These are phyloP conservation scores for Hyaloraphidium curvatum DNA, from an alignment of 192 early-diverging fungal genomes.

Conservation along the genomic window DNA sequence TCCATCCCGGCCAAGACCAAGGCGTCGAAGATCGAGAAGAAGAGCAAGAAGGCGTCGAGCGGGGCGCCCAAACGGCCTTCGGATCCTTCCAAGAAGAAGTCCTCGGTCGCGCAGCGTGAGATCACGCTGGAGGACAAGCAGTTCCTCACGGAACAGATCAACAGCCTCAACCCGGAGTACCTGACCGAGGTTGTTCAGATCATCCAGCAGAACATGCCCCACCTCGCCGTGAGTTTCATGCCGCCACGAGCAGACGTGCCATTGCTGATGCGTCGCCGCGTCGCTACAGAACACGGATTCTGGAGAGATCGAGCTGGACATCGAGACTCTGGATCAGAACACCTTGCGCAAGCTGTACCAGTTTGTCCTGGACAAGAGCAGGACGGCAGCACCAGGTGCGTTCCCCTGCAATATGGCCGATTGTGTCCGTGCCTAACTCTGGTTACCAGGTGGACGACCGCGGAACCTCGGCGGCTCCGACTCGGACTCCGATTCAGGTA, in stretches of 20 bases:
- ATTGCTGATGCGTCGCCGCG: no score
- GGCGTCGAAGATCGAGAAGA: no score
- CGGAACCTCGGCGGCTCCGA: no score
- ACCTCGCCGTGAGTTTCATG: slow-evolving; percentile 19
- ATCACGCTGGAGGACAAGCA: slow-evolving; percentile 1
- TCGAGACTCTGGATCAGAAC: slow-evolving; percentile 64
- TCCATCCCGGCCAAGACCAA: no score
- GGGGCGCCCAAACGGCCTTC: background rate
- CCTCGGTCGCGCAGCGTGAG: background rate
- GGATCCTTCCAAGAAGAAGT: no score
- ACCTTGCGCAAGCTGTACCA: slow-evolving; percentile 72
- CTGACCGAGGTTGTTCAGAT: slow-evolving; percentile 50
- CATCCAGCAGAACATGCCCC: slow-evolving; percentile 42
- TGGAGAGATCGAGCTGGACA: slow-evolving; percentile 90
- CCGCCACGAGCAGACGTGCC: background rate
- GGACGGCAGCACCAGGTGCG: no score
- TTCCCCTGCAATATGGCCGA: no score
- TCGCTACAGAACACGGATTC: slow-evolving; percentile 29
- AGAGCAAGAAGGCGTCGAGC: slow-evolving; percentile 3
- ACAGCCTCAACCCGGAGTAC: slow-evolving; percentile 19
- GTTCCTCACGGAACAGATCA: slow-evolving; percentile 2
- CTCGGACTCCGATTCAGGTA: no score
- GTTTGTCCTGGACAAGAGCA: no score
- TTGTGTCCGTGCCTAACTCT: no score
- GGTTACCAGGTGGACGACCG: no score